Percentiles rank a stretch among this genome's conserved stretches.
These are phyloP conservation scores for Epichloe typhina DNA, from an alignment of 2,329 filamentous ascomycete genomes.

Conservation along the genomic window DNA sequence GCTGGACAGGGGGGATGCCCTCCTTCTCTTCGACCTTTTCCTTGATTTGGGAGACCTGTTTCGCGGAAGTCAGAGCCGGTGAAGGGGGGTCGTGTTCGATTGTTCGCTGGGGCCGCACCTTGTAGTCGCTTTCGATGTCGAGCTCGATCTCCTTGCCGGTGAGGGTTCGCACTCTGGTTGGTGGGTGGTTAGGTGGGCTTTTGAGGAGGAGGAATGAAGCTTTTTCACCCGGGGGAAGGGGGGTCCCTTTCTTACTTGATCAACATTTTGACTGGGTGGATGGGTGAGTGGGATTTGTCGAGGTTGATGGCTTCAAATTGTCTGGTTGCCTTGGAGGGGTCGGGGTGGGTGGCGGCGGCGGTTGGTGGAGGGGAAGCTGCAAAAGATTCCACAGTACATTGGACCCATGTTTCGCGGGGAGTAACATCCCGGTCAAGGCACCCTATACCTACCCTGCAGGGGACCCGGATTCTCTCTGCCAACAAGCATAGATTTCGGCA, in stretches of 20 bases:
- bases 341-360: neutral
- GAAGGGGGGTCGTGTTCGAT: neutral
- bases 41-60: slow-evolving; percentile 86
- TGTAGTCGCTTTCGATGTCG: slow-evolving; percentile 89
- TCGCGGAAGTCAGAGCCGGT: neutral
- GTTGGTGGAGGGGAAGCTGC: neutral
- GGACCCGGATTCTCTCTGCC: no score
- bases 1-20: slow-evolving; percentile 92
- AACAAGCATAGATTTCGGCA: no score
- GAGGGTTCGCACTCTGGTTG: slow-evolving; percentile 76
- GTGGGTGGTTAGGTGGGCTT: neutral
- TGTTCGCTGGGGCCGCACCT: slow-evolving; percentile 38
- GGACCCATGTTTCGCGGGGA: no score
- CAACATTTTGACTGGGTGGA: slow-evolving; percentile 20
- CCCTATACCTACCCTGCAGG: no score
- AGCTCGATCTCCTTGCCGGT: slow-evolving; percentile 99
- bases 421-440: no score
- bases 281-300: neutral
- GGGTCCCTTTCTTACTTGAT: slow-evolving; percentile 32
- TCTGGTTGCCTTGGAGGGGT: neutral
- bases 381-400: no score
- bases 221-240: no score
- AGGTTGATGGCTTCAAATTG: neutral
- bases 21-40: slow-evolving; percentile 99
- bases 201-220: neutral